phyloP scores from a whole-genome alignment of 2,329 filamentous ascomycete genomes.

The Teratosphaeria viscida region DNA sequence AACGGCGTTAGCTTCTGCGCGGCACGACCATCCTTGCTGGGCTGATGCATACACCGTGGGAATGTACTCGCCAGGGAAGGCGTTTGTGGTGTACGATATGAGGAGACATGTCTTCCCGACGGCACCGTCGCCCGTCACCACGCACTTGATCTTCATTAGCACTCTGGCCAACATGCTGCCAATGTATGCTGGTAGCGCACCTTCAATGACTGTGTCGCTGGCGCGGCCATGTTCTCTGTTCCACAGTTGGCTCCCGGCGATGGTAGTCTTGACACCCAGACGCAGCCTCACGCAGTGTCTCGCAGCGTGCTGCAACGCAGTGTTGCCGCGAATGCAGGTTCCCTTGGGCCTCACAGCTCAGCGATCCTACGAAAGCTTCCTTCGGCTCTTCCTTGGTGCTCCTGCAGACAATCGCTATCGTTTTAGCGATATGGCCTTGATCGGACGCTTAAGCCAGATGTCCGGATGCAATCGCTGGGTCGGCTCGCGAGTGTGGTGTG shows the following conservation, averaged over 20 bases:
- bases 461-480: background rate
- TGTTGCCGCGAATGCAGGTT: background rate
- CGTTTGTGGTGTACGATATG: conserved; percentile 98
- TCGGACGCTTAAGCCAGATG: background rate
- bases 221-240: conserved; percentile 52
- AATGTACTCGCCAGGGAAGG: conserved; percentile 99
- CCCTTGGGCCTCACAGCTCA: background rate
- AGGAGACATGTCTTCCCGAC: conserved; percentile 99
- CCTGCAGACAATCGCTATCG: background rate
- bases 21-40: background rate
- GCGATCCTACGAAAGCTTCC: background rate
- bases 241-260: background rate
- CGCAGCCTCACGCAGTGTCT: background rate
- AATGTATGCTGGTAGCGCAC: conserved; percentile 35
- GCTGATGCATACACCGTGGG: conserved; percentile 69
- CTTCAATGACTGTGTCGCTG: conserved; percentile 85
- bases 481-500: background rate
- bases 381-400: background rate
- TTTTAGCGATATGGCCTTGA: background rate
- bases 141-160: conserved; percentile 45
- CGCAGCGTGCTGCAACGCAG: background rate
- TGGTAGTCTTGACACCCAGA: background rate
- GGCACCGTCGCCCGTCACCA: conserved; percentile 97
- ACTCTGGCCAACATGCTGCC: conserved; percentile 2
- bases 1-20: conserved; percentile 9